Evolutionary conservation across 257 asterid species (phyloP), one percentile per base, ranked within the genome.

Genomic region (Salvia hispanica): DNA sequence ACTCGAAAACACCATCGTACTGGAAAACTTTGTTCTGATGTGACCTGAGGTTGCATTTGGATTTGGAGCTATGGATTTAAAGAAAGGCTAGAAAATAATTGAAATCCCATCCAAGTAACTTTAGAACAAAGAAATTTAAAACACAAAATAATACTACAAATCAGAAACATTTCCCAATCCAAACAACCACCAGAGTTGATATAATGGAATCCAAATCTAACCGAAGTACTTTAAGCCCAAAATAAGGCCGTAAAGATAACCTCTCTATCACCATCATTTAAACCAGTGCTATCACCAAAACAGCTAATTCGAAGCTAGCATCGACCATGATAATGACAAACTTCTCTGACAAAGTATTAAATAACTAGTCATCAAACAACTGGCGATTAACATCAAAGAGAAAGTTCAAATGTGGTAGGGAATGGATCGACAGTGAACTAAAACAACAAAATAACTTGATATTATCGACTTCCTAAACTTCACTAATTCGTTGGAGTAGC

Each of bases 271-370:
- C 15, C 55, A 57, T 53, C 1, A 2, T 11, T 33, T 16, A 33
- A 28, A 25, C 51, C 6, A 54, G 46, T 43, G 39, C 46, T 11
- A 25, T 45, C 51, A 65, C 57, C 54, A 57, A 37, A 42, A 16
- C 18, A 0, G 47, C 37, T n/a, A 50, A 60, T n/a, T 52, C 31
- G 45, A 58, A 34, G 18, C 13, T 44, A 42, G 18, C 46, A n/a
- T 25, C 46, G 21, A 6, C 71, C 9, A 72, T 9, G 47, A 57
- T 11, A 53, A 62, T 3, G 2, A 63, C 58, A 58, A 58, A 50
- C 15, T 18, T 33, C 44, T 13, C 34, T 15, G 51, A 39, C 62
- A 62, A 40, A 62, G 60, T 46, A 53, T 18, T 47, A 39, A 25
- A 12, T 47, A 37, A 34, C 28, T 3, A 45, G 15, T 8, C 33